These are phyloP conservation scores for Diaporthe caulivora DNA, from an alignment of 2,329 filamentous ascomycete genomes.

Conservation along the genomic window DNA sequence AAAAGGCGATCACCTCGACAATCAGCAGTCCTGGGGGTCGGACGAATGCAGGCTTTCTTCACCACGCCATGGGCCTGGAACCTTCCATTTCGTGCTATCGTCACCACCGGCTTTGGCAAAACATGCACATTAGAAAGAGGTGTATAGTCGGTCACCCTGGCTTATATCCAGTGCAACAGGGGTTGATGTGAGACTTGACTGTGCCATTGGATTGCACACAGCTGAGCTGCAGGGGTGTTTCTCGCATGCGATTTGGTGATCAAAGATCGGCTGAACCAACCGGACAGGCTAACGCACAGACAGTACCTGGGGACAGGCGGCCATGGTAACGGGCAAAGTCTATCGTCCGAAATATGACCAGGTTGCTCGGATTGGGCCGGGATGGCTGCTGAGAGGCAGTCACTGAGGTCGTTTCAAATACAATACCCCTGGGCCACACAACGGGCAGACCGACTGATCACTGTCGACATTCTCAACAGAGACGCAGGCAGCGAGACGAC, in stretches of 20 bases:
- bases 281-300: conserved; percentile 25
- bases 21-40: background rate
- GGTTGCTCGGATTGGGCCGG: conserved; percentile 18
- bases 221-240: conserved; percentile 8
- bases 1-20: conserved; percentile 15
- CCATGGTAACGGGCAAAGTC: conserved; percentile 3
- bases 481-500: background rate
- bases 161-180: conserved; percentile 18
- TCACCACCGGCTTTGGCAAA: conserved; percentile 25
- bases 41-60: background rate
- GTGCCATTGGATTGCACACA: background rate
- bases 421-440: conserved; percentile 5
- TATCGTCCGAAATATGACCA: conserved; percentile 7
- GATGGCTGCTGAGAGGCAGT: background rate
- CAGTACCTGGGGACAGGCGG: background rate
- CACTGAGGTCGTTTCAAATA: conserved; percentile 15
- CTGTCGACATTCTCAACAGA: background rate
- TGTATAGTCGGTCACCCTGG: background rate
- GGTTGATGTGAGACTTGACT: conserved; percentile 17
- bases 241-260: conserved; percentile 26
- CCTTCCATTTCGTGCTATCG: background rate
- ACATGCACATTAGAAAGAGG: background rate
- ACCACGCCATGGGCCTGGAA: background rate
- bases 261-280: conserved; percentile 28
- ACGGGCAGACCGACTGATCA: conserved; percentile 13